Percentiles rank a stretch among this genome's conserved stretches.
phyloP scores from a whole-genome alignment of 169 alveolate genomes.

The Babesia ovis region DNA sequence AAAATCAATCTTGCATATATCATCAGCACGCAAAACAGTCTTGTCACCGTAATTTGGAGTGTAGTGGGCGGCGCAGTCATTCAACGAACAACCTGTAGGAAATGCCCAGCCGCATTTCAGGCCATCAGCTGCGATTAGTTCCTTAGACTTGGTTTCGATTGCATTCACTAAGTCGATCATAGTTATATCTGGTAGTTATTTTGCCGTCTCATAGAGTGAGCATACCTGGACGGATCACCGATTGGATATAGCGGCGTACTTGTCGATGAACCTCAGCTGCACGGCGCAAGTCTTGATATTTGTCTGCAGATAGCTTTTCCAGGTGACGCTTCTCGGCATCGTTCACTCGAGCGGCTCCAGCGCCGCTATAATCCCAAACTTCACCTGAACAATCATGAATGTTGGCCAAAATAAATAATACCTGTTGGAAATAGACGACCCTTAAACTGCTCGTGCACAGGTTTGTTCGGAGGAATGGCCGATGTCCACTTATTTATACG shows the following conservation, averaged over 20 bases:
- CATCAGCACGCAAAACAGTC: slow-evolving; percentile 78
- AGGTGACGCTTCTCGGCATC: slow-evolving; percentile 88
- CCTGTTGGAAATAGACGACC: slow-evolving; percentile 47
- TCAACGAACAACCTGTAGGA: slow-evolving; percentile 98
- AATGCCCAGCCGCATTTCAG: slow-evolving; percentile 99
- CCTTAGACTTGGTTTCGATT: slow-evolving; percentile 94
- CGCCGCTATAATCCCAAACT: slow-evolving; percentile 83
- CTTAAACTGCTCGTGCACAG: slow-evolving; percentile 64
- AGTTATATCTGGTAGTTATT: slow-evolving; percentile 81
- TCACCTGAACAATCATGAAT: slow-evolving; percentile 72
- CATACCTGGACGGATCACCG: slow-evolving; percentile 89
- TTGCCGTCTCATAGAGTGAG: background rate
- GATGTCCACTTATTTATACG: slow-evolving; percentile 55
- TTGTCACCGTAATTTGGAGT: slow-evolving; percentile 95
- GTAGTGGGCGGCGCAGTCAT: slow-evolving; percentile 99
- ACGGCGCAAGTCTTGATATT: slow-evolving; percentile 91
- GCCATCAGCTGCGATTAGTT: slow-evolving; percentile 92
- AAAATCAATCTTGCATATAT: slow-evolving; percentile 98
- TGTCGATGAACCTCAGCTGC: slow-evolving; percentile 99
- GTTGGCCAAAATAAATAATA: background rate
- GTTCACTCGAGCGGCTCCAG: slow-evolving; percentile 82
- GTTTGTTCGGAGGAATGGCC: slow-evolving; percentile 23
- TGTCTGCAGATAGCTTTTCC: slow-evolving; percentile 85
- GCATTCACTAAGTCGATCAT: slow-evolving; percentile 94
- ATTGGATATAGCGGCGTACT: slow-evolving; percentile 95